Evolutionary conservation across 2,329 filamentous ascomycete genomes (phyloP), one percentile per base, ranked within the genome.

Genomic region (Alternaria burnsii): DNA sequence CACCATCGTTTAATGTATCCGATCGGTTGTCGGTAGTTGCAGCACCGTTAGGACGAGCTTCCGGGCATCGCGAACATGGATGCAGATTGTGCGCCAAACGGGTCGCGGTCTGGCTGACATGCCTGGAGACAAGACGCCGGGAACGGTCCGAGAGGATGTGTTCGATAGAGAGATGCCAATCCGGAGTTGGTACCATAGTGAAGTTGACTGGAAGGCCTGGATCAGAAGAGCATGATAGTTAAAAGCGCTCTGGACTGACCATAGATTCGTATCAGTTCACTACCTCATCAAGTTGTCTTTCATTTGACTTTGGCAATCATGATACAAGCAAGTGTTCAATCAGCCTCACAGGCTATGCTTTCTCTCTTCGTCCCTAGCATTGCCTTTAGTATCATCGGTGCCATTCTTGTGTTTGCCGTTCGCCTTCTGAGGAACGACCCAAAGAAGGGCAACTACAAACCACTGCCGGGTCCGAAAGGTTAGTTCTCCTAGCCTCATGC

Each of bases 381-480:
- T 36, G 52, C 42, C 22, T 38, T 55, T 14, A 55, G 52, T 40
- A 22, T 47, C 32, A 47, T 55, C 8, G 44, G 52, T 20, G 52
- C 52, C 14, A 11, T 55, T 55, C 52, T 55, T 55, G 36, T 44
- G 18, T 42, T 30, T 16, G 22, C 44, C 10, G 40, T 55, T 18
- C 52, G 52, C 22, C 10, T 47, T 8, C n/a, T 55, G n/a, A 24
- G 14, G n/a, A 41, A 52, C 11, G 48, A 52, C 22, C 30, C 52
- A 14, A 55, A 55, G 32, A 55, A 47, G 38, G 20, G 41, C 20
- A 32, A 55, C 5, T 40, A 55, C 42, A 55, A 55, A 22, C 40
- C 30, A 8, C 2, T 55, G n/a, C 52, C 52, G 20, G 52, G 42
- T 4, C 52, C 52, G 3, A 55, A 55, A 47, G 52, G 42, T 55